Evolutionary conservation across 2,329 filamentous ascomycete species (phyloP), one percentile per base, ranked within the genome.

Genomic region (Sarocladium oryzae): DNA sequence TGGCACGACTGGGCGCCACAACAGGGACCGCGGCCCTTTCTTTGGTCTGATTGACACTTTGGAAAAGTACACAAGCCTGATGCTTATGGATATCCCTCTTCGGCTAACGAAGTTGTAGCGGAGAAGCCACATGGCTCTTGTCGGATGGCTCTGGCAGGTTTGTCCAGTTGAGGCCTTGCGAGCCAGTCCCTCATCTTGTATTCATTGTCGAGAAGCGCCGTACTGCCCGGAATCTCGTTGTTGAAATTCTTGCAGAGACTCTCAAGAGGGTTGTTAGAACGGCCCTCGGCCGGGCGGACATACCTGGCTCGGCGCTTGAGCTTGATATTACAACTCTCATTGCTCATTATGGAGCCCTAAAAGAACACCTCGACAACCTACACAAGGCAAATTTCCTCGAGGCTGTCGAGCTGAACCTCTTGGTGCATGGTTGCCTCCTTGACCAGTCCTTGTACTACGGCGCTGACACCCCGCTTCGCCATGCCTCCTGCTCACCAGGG

Each of bases 161-260:
- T 49, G 49, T 63, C 32, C 51, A 62, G 28, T 53, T 61, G 20
- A 56, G 54, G 1, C 49, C 52, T 2, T 48, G 49, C 18, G 52
- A 49, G 45, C 30, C 54, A 15, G 51, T 62, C 46, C 60, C 57
- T 13, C 49, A 51, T 11, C 38, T 63, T 1, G 55, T 60, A 5
- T 66, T 66, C 50, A 53, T 59, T 11, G 53, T 65, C 18, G 57
- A 60, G 36, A 66, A 66, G 50, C 54, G 60, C 35, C 56, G 62
- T 16, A 32, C 51, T 1, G 50, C 40, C 10, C 58, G 55, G 16
- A 55, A 46, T 0, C 58, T 62, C 7, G 54, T 57, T 3, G 48
- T 66, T 10, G 56, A 59, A 9, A 55, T 63, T 3, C 53, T 51
- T n/a, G 72, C 70, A 51, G 63, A 67, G 32, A 66, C 65, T 16